Evolutionary conservation across 2,329 filamentous ascomycete genomes (phyloP), one percentile per base, ranked within the genome.

Genomic region (Cladosporium sphaerospermum): DNA sequence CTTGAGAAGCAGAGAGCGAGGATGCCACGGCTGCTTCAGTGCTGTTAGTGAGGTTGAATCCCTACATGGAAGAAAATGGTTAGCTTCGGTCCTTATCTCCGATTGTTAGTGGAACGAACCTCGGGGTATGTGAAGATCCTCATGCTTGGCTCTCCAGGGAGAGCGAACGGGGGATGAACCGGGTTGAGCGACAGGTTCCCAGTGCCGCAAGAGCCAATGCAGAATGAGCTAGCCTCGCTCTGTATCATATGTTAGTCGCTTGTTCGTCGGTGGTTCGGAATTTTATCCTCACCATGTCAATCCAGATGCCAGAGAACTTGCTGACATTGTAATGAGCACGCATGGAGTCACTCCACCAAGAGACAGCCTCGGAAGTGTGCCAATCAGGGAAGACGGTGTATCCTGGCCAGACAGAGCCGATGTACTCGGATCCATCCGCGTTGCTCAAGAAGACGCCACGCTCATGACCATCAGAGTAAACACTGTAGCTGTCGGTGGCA

Each of bases 121-220:
- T 89, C 85, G 0, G 86, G 86, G 55, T 85, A 42, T 74, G 70
- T 58, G 46, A 79, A 79, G 40, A 83, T 73, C 13, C 81, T 63
- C 60, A 80, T 79, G 5, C 81, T 81, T 1, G 77, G 75, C 58
- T 87, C 83, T 0, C 85, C 85, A 0, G 84, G 83, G 1, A 89
- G 76, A 5, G 63, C 57, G 62, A 88, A 88, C 0, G 80, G 74
- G 5, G 84, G 83, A 62, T 88, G 84, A 0, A 81, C 82, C 0
- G 85, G 85, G 63, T 89, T 88, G 42, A 85, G 64, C 2, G 78
- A 78, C 39, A 87, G 66, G 48, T 85, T 84, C 1, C 74, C 74
- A 19, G 78, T 81, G 18, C 88, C 87, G 61, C 87, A 90, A 58
- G 81, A 85, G 3, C 87, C 86, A 8, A 85, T 75, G 59, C 86